Evolutionary conservation across 2,329 filamentous ascomycete genomes (phyloP), one percentile per base, ranked within the genome.

Genomic region (Arthrobotrys conoides): DNA sequence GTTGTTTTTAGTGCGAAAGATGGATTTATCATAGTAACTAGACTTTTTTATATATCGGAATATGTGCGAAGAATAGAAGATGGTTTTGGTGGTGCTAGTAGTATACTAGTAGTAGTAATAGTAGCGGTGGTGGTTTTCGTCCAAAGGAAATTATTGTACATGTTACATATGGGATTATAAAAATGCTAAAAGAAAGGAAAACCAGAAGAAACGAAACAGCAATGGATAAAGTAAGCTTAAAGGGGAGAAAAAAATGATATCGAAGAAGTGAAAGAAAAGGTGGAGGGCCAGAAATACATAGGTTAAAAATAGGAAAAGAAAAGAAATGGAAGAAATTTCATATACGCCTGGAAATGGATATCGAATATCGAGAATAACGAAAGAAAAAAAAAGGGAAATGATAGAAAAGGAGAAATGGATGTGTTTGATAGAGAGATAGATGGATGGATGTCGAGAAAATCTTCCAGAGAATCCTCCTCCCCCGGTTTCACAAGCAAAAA

Each of bases 261-360:
- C 14, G 48, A 71, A 30, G 22, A 57, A 46, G 16, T 51, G 44
- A 59, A 44, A 30, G 27, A 30, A 30, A 70, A 44, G 49, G 48
- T 59, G 33, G 63, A 46, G 49, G 49, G 57, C 65, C 44, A 69
- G 61, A 69, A 61, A 36, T 59, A 63, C n/a, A 49, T 55, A 53
- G 10, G 41, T 46, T 18, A n/a, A n/a, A n/a, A n/a, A 64, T 12
- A 46, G 36, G 36, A 48, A n/a, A 48, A 51, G 24, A 8, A 27
- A 14, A 64, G 55, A 18, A 57, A 30, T 30, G 27, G 6, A 30
- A n/a, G n/a, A n/a, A n/a, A n/a, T n/a, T 18, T 63, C 22, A 76
- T 76, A 46, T 64, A 61, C 72, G 72, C 72, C 72, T 41, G 49
- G 59, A 77, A 66, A 77, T 77, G 72, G 65, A 70, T 76, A 76